Evolutionary conservation across 2,329 filamentous ascomycete species (phyloP).

Genomic region (Dothiorella sarmentorum): DNA sequence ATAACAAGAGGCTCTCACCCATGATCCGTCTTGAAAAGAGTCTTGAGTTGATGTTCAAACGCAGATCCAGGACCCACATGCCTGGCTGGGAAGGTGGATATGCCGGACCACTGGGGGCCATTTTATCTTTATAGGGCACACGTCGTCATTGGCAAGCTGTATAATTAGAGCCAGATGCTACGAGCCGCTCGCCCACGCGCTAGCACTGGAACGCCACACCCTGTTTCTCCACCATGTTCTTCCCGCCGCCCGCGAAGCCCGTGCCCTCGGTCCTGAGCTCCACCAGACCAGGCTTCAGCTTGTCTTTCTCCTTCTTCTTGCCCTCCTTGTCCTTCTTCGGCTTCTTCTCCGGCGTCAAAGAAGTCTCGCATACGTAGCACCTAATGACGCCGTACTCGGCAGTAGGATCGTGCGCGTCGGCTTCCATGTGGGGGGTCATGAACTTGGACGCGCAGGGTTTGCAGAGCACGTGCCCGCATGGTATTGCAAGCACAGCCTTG

Average conservation of each 20-base stretch:
- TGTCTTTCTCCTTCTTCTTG: conserved; percentile 72
- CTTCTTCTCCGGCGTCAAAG: conserved; percentile 57
- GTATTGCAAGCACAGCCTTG: conserved; percentile 76
- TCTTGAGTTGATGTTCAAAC: not conserved
- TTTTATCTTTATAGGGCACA: not conserved
- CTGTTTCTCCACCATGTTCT: conserved; percentile 73
- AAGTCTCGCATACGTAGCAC: conserved; percentile 85
- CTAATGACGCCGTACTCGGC: conserved; percentile 48
- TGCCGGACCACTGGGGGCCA: not conserved
- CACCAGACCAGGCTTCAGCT: conserved; percentile 66
- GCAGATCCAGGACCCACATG: conserved; percentile 4
- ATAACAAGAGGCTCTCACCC: too few relatives aligned
- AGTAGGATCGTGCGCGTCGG: conserved; percentile 58
- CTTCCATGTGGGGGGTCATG: conserved; percentile 50
- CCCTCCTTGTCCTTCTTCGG: conserved; percentile 66
- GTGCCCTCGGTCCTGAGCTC: conserved; percentile 92
- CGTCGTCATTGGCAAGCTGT: not conserved
- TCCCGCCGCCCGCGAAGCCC: conserved; percentile 85
- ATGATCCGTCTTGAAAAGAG: too few relatives aligned
- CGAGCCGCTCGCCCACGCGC: not conserved
- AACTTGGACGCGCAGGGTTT: conserved; percentile 81
- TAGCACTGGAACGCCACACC: conserved; percentile 82
- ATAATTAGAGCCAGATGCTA: not conserved
- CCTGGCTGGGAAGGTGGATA: conserved; percentile 5
- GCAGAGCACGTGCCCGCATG: conserved; percentile 90